Base-by-base conservation (phyloP, 108 stramenopile genomes). In the Asterionellopsis glacialis region DNA sequence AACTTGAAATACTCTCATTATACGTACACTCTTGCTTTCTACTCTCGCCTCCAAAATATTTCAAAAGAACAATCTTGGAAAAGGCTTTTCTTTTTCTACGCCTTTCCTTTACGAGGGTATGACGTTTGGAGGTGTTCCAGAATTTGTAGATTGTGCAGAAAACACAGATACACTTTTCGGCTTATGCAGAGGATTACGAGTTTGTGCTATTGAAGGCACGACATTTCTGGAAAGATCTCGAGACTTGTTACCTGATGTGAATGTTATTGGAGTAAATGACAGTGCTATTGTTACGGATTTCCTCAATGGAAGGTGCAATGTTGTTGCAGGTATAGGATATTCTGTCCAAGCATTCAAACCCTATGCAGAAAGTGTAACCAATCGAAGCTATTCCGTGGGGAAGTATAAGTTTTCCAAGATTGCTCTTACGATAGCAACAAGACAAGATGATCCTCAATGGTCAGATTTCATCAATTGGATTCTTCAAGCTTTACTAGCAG, bases 61-160 rank as follows among this genome's bases (percentile, higher is more conserved):
- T 39, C 10, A 7, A 39, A 14, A 39, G 38, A 9, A 1, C 2
- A 16, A 6, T 15, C 3, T 33, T 14, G 56, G 33, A 3, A 13
- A 18, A 18, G 56, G 56, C 1, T 33, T 38, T 18, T 39, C 27
- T 19, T 57, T 57, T 57, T 25, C 56, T 4, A 3, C 9, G 19
- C 56, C 56, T 9, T 57, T 14, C 39, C 39, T 39, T 6, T 57
- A 14, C 39, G 28, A 27, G 4, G 56, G 56, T 15, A 21, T 57
- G 56, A 39, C 9, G 33, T 57, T 54, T 57, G 56, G 27, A 12
- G 56, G 56, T 1, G 18, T 2, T 4, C 56, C 28, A 14, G 56
- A 57, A 40, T 57, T 18, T 15, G 33, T 57, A 5, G 38, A 28
- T 15, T 57, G 56, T 39, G 33, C 33, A 1, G 56, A 57, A 4